Base-by-base conservation (phyloP, 2,329 filamentous ascomycete genomes). In the Trichoderma endophyticum region DNA sequence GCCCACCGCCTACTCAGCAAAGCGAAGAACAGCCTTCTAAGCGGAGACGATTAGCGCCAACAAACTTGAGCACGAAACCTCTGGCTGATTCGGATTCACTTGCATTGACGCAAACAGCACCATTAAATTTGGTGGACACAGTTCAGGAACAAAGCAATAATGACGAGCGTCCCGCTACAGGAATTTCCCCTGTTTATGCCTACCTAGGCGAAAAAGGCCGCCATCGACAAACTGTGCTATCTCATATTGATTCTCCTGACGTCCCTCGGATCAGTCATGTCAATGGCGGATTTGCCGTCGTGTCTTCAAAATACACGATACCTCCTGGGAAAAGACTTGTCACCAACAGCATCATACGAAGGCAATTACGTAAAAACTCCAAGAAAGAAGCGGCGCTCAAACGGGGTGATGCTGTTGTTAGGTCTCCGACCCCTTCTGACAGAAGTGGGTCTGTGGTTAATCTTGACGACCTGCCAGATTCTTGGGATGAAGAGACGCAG, bases 401-500 rank as follows among this genome's bases (percentile, higher is more conserved):
- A 30, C 62, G 72, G 51, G 73, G 75, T 18, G 34, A 72, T 32
- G 57, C 36, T 60, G 51, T 60, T 57, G 73, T 70, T 66, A 72
- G 70, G 26, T 75, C 76, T 4, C 61, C 75, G 39, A 72, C 73
- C 8, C 65, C 75, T 9, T 73, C 73, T 3, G 73, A 79, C 15
- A 73, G 14, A 11, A 77, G 75, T 7, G 79, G 83, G 62, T 79
- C 85, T 9, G 84, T 85, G 4, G 83, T 86, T 34, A 88, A 86
- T 73, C 67, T 80, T 6, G 74, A 75, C n/a, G 78, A 80, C 51
- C 57, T 81, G 3, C 74, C 78, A 7, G 78, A 80, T 5, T 76
- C 76, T 3, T 70, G 77, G 4, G 90, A 92, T 75, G 83, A 86
- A 12, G 85, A 88, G 43, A 91, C 88, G 0, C 87, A 85, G 83